Evolutionary conservation across 2,329 filamentous ascomycete genomes (phyloP).

Genomic region (Ascochyta fabae): DNA sequence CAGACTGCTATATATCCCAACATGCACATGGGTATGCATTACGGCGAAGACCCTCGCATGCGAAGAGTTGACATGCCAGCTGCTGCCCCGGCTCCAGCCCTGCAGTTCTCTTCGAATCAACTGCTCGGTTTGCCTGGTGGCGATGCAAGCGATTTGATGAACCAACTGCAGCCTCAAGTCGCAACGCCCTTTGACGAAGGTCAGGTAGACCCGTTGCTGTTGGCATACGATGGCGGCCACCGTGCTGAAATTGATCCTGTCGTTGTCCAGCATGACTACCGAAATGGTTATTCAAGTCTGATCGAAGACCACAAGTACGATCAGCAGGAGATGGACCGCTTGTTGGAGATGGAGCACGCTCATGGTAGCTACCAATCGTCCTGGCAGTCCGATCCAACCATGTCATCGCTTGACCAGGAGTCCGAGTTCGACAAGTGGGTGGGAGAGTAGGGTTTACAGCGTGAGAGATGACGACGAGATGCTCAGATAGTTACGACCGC

Average conservation of each 20-base stretch:
- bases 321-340: constrained; percentile 36
- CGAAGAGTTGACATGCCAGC: constrained; percentile 44
- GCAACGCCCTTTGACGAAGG: constrained; percentile 44
- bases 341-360: constrained; percentile 29
- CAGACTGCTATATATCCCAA: constrained; percentile 56
- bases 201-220: constrained; percentile 52
- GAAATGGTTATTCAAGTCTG: constrained; percentile 41
- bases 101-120: constrained; percentile 43
- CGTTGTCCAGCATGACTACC: constrained; percentile 35
- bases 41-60: constrained; percentile 51
- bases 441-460: constrained; percentile 31
- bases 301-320: constrained; percentile 34
- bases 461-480: constrained; percentile 5
- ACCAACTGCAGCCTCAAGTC: constrained; percentile 38
- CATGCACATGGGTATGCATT: constrained; percentile 32
- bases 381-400: constrained; percentile 46
- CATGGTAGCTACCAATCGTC: constrained; percentile 42
- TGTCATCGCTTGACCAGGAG: constrained; percentile 48
- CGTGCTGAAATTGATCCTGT: constrained; percentile 28
- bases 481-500: constrained; percentile 8
- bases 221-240: constrained; percentile 42
- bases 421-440: constrained; percentile 58
- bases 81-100: constrained; percentile 26
- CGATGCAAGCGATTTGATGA: constrained; percentile 47
- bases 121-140: constrained; percentile 50